These are phyloP conservation scores for Tulasnella calospora DNA, from an alignment of 768 basidiomycete species.

Conservation along the genomic window DNA sequence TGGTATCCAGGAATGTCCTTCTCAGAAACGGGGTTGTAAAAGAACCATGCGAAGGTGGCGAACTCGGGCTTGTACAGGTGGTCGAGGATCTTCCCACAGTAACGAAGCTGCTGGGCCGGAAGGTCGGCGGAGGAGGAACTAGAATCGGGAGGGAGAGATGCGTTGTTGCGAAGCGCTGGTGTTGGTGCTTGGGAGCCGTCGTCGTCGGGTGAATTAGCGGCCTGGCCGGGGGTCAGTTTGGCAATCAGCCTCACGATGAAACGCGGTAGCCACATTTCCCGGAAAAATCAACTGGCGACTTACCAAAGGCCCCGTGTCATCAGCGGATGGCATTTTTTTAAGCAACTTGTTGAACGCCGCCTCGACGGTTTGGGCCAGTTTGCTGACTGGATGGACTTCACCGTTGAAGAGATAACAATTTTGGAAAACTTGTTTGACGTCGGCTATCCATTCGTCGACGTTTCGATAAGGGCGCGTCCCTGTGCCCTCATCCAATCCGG, in stretches of 20 bases:
- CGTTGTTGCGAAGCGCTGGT: neutral
- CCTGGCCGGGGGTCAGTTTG: neutral
- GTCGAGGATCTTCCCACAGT: constrained; percentile 37
- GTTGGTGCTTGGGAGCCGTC: constrained; percentile 12
- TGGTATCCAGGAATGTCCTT: constrained; percentile 39
- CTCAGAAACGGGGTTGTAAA: constrained; percentile 42
- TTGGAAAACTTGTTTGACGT: constrained; percentile 42
- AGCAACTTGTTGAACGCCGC: constrained; percentile 37
- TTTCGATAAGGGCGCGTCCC: constrained; percentile 32
- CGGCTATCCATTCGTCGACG: constrained; percentile 38
- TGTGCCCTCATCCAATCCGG: constrained; percentile 10
- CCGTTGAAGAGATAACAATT: constrained; percentile 46
- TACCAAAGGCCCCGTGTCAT: constrained; percentile 29
- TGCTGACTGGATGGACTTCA: constrained; percentile 35
- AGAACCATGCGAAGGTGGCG: constrained; percentile 36
- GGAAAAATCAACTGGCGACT: neutral
- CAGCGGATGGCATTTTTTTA: constrained; percentile 35
- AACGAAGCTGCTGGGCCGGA: constrained; percentile 37
- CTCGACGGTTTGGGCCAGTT: constrained; percentile 37
- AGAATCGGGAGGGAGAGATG: constrained; percentile 1
- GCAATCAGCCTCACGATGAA: neutral
- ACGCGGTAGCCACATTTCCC: neutral
- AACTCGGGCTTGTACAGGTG: constrained; percentile 37
- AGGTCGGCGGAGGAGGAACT: constrained; percentile 25
- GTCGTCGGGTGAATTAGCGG: constrained; percentile 13